These are phyloP conservation scores for Xylaria sp. DNA, from an alignment of 2,329 filamentous ascomycete genomes.

Conservation along the genomic window DNA sequence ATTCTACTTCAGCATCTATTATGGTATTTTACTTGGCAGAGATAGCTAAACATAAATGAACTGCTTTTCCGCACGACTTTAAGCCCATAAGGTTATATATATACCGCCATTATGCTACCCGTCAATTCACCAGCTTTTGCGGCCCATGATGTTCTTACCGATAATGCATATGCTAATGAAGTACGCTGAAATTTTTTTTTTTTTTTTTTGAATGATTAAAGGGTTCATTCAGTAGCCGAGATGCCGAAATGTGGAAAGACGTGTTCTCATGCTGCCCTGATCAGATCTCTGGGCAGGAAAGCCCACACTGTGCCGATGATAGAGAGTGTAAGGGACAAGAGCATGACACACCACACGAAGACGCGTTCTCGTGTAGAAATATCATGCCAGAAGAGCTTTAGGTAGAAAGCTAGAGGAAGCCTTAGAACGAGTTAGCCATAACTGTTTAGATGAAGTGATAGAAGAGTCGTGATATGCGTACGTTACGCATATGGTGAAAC, in stretches of 20 bases:
- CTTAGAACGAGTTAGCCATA: slow-evolving; percentile 32
- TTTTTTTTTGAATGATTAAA: too few relatives aligned
- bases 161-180: not conserved
- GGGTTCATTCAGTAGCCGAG: not conserved
- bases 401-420: slow-evolving; percentile 82
- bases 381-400: slow-evolving; percentile 83
- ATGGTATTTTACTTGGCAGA: too few relatives aligned
- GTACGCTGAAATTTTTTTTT: not conserved
- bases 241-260: not conserved
- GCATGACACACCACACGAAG: slow-evolving; percentile 69
- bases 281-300: slow-evolving; percentile 77
- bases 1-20: too few relatives aligned
- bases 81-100: too few relatives aligned
- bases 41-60: too few relatives aligned
- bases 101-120: not conserved
- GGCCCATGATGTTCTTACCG: not conserved
- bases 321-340: slow-evolving; percentile 70
- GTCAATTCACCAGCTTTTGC: not conserved
- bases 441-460: not conserved
- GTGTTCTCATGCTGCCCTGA: slow-evolving; percentile 50
- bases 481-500: slow-evolving; percentile 93
- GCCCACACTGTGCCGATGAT: slow-evolving; percentile 83
- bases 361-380: slow-evolving; percentile 65
- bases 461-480: slow-evolving; percentile 37
- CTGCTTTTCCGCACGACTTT: too few relatives aligned